phyloP scores from a whole-genome alignment of 2,329 filamentous ascomycete species.

The Ascochyta clinopodiicola region DNA sequence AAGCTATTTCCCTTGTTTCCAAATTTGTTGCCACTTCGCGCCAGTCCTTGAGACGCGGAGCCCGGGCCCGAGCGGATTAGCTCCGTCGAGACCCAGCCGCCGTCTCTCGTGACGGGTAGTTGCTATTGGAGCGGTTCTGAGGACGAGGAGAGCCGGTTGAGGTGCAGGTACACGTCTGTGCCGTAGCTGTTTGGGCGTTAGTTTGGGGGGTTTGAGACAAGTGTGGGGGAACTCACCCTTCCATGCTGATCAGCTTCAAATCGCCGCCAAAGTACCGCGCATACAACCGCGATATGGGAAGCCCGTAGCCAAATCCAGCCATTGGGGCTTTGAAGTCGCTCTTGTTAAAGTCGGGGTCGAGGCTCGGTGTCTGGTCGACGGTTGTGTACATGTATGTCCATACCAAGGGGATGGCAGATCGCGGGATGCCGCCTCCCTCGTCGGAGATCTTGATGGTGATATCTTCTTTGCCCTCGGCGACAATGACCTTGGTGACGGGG shows the following conservation, averaged over 20 bases:
- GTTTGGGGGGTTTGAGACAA: constrained; percentile 29
- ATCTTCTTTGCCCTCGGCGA: constrained; percentile 96
- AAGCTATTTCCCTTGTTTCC: constrained; percentile 37
- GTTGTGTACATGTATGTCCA: constrained; percentile 99
- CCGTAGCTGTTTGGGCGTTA: constrained; percentile 71
- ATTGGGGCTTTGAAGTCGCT: constrained; percentile 99
- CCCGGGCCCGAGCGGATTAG: constrained; percentile 29
- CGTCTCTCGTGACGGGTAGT: constrained; percentile 85
- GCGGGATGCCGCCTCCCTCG: constrained; percentile 93
- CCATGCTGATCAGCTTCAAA: constrained; percentile 98
- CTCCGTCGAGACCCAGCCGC: constrained; percentile 55
- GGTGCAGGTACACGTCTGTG: constrained; percentile 96
- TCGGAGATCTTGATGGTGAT: constrained; percentile 99
- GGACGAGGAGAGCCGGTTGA: constrained; percentile 93
- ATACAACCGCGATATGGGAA: constrained; percentile 93
- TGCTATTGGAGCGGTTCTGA: constrained; percentile 95
- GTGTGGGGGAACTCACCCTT: constrained; percentile 72
- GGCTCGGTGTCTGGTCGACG: constrained; percentile 89
- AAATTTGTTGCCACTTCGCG: constrained; percentile 38
- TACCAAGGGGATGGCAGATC: constrained; percentile 92
- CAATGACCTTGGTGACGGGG: constrained; percentile 95
- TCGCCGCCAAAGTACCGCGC: constrained; percentile 97
- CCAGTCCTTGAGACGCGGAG: constrained; percentile 64
- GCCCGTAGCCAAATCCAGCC: constrained; percentile 97
- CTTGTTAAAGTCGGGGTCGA: constrained; percentile 98